Evolutionary conservation across 768 basidiomycete species (phyloP).

Genomic region (Suillus subluteus): DNA sequence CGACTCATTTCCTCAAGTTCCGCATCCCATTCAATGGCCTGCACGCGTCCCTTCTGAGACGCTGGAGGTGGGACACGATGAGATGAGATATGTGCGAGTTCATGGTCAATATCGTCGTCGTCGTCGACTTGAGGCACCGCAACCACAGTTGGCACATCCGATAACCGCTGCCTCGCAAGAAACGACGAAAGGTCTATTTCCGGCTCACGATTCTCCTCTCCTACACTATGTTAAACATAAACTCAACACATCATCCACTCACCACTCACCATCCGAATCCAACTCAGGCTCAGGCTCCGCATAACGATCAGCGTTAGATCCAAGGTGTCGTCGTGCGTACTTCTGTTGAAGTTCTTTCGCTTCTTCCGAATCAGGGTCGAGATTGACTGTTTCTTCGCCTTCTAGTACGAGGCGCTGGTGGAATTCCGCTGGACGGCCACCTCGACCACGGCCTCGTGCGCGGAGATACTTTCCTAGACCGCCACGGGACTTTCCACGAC

Average conservation of each 20-base stretch:
- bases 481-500: constrained; percentile 62
- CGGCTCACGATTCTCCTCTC: constrained; percentile 68
- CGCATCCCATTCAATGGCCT: constrained; percentile 70
- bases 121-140: constrained; percentile 47
- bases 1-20: constrained; percentile 64
- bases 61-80: constrained; percentile 19
- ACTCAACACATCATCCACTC: background rate
- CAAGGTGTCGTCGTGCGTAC: constrained; percentile 61
- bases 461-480: constrained; percentile 77
- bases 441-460: constrained; percentile 65
- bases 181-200: constrained; percentile 75
- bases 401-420: constrained; percentile 61
- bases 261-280: constrained; percentile 64
- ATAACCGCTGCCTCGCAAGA: constrained; percentile 62
- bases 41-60: constrained; percentile 64
- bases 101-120: constrained; percentile 59
- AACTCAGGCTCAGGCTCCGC: constrained; percentile 69
- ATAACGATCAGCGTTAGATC: constrained; percentile 76
- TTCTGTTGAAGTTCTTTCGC: constrained; percentile 51
- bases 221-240: constrained; percentile 33
- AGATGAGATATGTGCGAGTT: constrained; percentile 55
- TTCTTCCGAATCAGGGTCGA: constrained; percentile 46
- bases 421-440: constrained; percentile 73
- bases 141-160: constrained; percentile 29
- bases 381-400: constrained; percentile 48